Evolutionary conservation across 1,139 yeast species (phyloP).

Genomic region (Saccharomyces hybrid): DNA sequence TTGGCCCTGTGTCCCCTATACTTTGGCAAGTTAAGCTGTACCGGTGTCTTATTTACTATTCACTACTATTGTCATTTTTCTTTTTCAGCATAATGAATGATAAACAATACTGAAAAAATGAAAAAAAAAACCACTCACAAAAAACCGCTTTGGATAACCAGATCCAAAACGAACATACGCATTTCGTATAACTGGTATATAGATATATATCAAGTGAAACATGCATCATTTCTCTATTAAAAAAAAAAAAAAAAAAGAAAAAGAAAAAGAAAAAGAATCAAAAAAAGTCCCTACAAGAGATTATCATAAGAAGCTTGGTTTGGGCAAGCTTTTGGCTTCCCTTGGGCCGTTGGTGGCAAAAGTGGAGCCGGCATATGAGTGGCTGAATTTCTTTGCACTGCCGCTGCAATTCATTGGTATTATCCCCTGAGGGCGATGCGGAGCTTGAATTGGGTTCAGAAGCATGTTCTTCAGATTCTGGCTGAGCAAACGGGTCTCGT

Average conservation of each 20-base stretch:
- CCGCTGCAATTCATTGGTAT: slow-evolving; percentile 4
- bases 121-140: not conserved
- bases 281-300: slow-evolving; percentile 1
- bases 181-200: not conserved
- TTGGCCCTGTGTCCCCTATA: too few relatives aligned
- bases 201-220: not conserved
- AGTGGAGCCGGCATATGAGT: slow-evolving; percentile 31
- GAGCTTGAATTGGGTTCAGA: slow-evolving; percentile 5
- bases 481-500: slow-evolving; percentile 4
- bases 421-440: not conserved
- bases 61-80: not conserved
- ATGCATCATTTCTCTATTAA: slow-evolving; percentile 2
- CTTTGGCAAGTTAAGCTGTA: not conserved
- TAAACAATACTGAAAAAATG: not conserved
- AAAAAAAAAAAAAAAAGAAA: slow-evolving; percentile 2
- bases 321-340: slow-evolving; percentile 11
- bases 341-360: slow-evolving; percentile 20
- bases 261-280: not conserved
- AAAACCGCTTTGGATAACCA: not conserved
- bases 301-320: slow-evolving; percentile 14
- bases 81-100: not conserved
- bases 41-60: not conserved
- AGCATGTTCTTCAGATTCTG: slow-evolving; percentile 18
- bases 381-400: slow-evolving; percentile 5
- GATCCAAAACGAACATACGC: not conserved